Evolutionary conservation across 2,329 filamentous ascomycete species (phyloP), one percentile per base, ranked within the genome.

Genomic region (Dactylella cylindrospora): DNA sequence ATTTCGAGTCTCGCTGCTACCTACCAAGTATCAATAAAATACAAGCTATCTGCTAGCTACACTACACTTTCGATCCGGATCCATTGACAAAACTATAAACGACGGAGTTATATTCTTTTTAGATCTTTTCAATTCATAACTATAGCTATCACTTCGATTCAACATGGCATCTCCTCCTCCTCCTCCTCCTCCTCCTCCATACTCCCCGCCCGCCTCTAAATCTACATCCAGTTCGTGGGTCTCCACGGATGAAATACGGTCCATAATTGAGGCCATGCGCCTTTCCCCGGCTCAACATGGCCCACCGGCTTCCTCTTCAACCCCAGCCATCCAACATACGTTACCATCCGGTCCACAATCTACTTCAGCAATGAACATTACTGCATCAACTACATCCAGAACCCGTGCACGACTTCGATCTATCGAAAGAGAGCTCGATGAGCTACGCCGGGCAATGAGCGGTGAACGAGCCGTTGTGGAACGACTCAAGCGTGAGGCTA

Each of bases 361-460:
- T 31, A 31, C 28, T 31, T 13, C 28, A 13, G 13, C n/a, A n/a
- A n/a, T n/a, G 28, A 13, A 9, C 28, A 13, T 13, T 13, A 31
- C 25, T n/a, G 25, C 13, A 17, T n/a, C 20, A n/a, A 45, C 41
- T 5, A 45, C 41, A 4, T 15, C 41, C 15, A 22, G 41, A 22
- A 45, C 41, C 41, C 41, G 41, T 25, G 41, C 26, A 17, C 25
- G 41, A 15, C 41, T 45, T 13, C 41, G 41, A 17, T 3, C 5
- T 9, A 23, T 26, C 6, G 41, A 45, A 13, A 19, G 22, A 4
- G 25, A 45, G n/a, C 41, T 45, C 6, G 26, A 45, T 22, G 29
- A 12, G 10, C 13, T 45, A 33, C 41, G 41, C 13, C 22, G 20
- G n/a, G n/a, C 20, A 2, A 13, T 26, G 13, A 20, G 23, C 13